Evolutionary conservation across 2,329 filamentous ascomycete genomes (phyloP).

Genomic region (Talaromyces amestolkiae): DNA sequence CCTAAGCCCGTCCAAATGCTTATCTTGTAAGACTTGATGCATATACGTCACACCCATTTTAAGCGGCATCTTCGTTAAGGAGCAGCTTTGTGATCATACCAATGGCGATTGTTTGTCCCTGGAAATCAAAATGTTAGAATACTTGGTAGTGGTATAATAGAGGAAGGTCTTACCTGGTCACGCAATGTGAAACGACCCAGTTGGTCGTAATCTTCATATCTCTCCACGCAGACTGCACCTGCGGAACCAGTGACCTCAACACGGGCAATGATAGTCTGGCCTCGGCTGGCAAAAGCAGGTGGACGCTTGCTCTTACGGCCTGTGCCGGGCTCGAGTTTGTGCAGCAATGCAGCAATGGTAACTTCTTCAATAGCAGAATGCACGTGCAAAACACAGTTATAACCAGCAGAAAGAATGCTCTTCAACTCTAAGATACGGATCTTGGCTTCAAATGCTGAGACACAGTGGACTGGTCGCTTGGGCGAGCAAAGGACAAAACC

Average conservation of each 20-base stretch:
- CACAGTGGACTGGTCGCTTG: constrained; percentile 89
- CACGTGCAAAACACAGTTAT: constrained; percentile 96
- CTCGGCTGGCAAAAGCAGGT: constrained; percentile 80
- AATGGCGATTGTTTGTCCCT: constrained; percentile 99
- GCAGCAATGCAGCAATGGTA: constrained; percentile 80
- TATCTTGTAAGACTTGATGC: constrained; percentile 9
- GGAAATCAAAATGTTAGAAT: constrained; percentile 27
- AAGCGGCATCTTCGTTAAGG: constrained; percentile 35
- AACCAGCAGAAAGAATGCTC: constrained; percentile 88
- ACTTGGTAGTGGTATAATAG: neutral
- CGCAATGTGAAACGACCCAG: constrained; percentile 85
- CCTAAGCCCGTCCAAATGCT: constrained; percentile 7
- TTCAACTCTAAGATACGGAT: constrained; percentile 93
- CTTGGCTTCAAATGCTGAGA: constrained; percentile 88
- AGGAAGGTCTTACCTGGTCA: constrained; percentile 64
- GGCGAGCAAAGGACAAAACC: constrained; percentile 96
- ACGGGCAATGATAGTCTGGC: constrained; percentile 84
- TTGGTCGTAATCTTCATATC: constrained; percentile 93
- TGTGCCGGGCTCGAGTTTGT: constrained; percentile 95
- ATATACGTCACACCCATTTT: constrained; percentile 1
- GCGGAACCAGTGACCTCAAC: constrained; percentile 83
- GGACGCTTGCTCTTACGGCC: constrained; percentile 88
- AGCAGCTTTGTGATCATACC: constrained; percentile 96
- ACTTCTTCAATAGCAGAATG: constrained; percentile 98
- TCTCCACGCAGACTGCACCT: constrained; percentile 86